These are phyloP conservation scores for Craspedostauros australis DNA, from an alignment of 108 stramenopile species.

Conservation along the genomic window DNA sequence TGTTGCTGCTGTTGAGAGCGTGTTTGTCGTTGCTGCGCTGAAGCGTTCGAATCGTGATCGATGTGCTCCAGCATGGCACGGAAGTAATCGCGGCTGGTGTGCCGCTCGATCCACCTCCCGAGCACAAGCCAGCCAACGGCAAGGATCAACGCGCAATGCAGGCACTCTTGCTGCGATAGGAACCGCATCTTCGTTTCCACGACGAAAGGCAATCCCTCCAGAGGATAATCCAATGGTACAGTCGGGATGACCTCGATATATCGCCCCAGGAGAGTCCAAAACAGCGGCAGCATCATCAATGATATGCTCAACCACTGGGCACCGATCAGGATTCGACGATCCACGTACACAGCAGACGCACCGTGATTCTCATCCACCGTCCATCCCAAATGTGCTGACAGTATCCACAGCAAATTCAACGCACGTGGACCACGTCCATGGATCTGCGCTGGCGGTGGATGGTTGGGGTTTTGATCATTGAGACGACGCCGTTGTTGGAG, in stretches of 20 bases:
- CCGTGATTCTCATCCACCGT: constrained; percentile 39
- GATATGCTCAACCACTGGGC: constrained; percentile 57
- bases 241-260: constrained; percentile 34
- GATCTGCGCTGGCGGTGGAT: too few relatives aligned
- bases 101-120: constrained; percentile 50
- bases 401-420: constrained; percentile 44
- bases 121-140: constrained; percentile 31
- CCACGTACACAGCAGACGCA: constrained; percentile 31
- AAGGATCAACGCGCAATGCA: constrained; percentile 12
- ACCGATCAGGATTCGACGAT: constrained; percentile 59
- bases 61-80: constrained; percentile 37
- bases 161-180: constrained; percentile 33
- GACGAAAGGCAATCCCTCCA: constrained; percentile 33
- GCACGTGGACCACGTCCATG: constrained; percentile 22
- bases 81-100: constrained; percentile 42
- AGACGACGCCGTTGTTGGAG: too few relatives aligned
- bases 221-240: constrained; percentile 31
- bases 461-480: too few relatives aligned
- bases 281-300: constrained; percentile 39
- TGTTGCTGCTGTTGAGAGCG: too few relatives aligned
- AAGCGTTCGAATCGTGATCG: too few relatives aligned
- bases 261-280: constrained; percentile 45
- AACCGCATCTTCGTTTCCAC: constrained; percentile 28
- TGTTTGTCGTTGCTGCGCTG: too few relatives aligned
- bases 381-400: constrained; percentile 58